A percentile compares a stretch with the other conserved stretches of the same genome.
Evolutionary conservation across 257 asterid species (phyloP).

Genomic region (Nicotiana benthamiana): DNA sequence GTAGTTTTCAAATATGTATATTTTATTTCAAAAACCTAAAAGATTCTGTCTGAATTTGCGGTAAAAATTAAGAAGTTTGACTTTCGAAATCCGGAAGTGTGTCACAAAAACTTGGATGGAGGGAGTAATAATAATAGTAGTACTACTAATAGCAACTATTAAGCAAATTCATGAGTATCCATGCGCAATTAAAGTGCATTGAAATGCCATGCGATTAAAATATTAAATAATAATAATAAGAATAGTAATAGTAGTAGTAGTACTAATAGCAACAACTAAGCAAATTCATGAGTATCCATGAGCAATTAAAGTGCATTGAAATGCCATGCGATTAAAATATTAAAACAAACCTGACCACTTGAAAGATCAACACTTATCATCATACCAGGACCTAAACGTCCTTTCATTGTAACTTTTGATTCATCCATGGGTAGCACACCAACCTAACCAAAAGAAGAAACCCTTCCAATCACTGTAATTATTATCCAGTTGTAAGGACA

Average conservation of each 20-base stretch:
- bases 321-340: background rate
- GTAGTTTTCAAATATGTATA: no score
- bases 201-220: background rate
- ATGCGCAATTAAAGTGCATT: background rate
- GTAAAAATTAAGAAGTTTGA: no score
- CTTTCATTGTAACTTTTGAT: conserved; percentile 88
- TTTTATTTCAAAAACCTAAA: no score
- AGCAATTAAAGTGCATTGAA: background rate
- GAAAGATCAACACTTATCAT: conserved; percentile 86
- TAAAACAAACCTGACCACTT: conserved; percentile 77
- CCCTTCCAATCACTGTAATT: background rate
- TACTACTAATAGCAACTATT: background rate
- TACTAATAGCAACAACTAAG: background rate
- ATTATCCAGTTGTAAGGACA: background rate
- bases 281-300: background rate
- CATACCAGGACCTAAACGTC: conserved; percentile 99
- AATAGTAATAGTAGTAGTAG: background rate
- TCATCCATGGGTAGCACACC: conserved; percentile 93
- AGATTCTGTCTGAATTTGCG: no score
- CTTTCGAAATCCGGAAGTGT: no score
- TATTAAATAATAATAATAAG: background rate
- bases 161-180: background rate
- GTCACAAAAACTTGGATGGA: no score
- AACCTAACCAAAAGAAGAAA: conserved; percentile 46
- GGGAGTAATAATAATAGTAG: background rate